Conservation (phyloP, 2,329 filamentous ascomycete species). For the Aspergillaceae sp. region DNA sequence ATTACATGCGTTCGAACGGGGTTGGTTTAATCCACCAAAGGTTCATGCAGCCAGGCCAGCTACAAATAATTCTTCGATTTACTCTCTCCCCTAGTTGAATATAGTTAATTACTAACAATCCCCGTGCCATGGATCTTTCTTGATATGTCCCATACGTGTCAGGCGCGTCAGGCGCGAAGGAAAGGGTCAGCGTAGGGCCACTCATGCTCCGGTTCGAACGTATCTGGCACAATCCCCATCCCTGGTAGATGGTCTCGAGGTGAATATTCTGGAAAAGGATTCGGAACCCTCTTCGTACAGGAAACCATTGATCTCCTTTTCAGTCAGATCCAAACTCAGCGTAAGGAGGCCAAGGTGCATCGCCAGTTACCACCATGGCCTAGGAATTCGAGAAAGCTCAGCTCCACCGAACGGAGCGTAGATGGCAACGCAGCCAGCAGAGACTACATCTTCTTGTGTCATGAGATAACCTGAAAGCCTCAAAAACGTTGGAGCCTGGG, state of each 20-base stretch:
- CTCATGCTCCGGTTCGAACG: background rate
- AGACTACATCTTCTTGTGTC: constrained; percentile 17
- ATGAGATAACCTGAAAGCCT: constrained; percentile 19
- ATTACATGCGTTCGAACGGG: too few species aligned
- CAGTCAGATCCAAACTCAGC: constrained; percentile 5
- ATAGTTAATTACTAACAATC: too few species aligned
- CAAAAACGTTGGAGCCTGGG: constrained; percentile 22
- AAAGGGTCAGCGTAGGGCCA: background rate
- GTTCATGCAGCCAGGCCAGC: too few species aligned
- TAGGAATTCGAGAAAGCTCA: constrained; percentile 26
- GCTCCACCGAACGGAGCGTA: constrained; percentile 23
- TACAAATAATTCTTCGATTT: too few species aligned
- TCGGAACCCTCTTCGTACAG: constrained; percentile 15
- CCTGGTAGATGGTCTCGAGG: background rate
- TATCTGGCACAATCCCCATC: background rate
- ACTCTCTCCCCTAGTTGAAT: too few species aligned
- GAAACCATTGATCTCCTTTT: constrained; percentile 11
- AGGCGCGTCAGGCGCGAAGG: background rate
- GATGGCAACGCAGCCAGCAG: constrained; percentile 20
- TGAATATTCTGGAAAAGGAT: constrained; percentile 9
- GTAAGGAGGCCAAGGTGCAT: background rate
- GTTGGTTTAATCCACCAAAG: too few species aligned
- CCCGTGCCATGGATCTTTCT: background rate
- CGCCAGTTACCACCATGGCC: constrained; percentile 4
- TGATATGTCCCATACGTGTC: background rate